phyloP scores from a whole-genome alignment of 192 early-diverging fungal species.

The Backusella morwellensis region DNA sequence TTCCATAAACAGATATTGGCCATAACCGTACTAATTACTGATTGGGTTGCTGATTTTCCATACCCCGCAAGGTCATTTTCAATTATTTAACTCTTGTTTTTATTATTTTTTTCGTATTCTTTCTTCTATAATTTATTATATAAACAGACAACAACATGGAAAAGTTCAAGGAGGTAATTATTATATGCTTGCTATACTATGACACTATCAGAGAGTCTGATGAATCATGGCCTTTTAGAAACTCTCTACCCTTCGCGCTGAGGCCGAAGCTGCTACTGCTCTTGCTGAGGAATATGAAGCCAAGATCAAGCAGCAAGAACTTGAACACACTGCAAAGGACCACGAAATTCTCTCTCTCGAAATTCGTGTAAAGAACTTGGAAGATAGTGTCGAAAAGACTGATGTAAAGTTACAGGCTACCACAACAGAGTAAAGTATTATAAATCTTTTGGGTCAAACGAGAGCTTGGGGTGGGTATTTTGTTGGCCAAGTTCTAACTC shows the following conservation, averaged over 20 bases:
- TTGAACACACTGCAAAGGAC: constrained; percentile 65
- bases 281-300: constrained; percentile 63
- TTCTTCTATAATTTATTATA: constrained; percentile 11
- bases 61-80: not conserved
- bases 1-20: constrained; percentile 7
- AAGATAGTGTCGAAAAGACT: constrained; percentile 35
- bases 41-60: constrained; percentile 3
- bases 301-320: constrained; percentile 57
- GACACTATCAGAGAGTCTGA: not conserved
- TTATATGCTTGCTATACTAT: not conserved
- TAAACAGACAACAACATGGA: constrained; percentile 45
- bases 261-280: constrained; percentile 60
- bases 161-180: constrained; percentile 59
- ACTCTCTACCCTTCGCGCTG: constrained; percentile 59
- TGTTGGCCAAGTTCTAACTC: not conserved
- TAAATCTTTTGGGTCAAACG: not conserved
- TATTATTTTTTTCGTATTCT: constrained; percentile 7
- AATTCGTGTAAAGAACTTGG: constrained; percentile 53
- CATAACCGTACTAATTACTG: constrained; percentile 3
- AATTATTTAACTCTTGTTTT: not conserved
- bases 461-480: constrained; percentile 17
- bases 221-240: constrained; percentile 44
- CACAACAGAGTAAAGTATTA: constrained; percentile 61
- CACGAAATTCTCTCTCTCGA: constrained; percentile 70
- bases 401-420: constrained; percentile 51